Conservation (phyloP, 345 rosid species). For the Pistacia integerrima region DNA sequence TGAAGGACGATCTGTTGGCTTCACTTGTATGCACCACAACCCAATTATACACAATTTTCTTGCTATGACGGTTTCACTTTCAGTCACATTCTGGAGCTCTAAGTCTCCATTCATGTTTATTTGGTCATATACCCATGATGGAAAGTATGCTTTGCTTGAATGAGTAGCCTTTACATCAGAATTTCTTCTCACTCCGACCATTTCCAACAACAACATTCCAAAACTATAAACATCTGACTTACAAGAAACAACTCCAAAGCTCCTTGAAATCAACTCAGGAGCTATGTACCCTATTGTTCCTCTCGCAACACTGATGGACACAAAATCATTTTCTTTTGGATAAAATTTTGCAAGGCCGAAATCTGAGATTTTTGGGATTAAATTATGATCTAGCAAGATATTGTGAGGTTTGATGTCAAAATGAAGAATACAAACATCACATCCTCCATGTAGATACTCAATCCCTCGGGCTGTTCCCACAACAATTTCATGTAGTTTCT, state of each 20-base stretch:
- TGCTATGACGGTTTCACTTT: conserved; percentile 10
- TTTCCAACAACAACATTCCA: conserved; percentile 12
- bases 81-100: conserved; percentile 22
- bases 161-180: background rate
- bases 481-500: conserved; percentile 23
- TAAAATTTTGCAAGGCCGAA: conserved; percentile 5
- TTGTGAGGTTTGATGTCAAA: conserved; percentile 24
- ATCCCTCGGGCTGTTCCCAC: background rate
- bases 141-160: background rate
- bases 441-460: conserved; percentile 30
- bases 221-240: conserved; percentile 17
- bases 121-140: conserved; percentile 25
- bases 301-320: background rate
- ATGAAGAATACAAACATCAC: conserved; percentile 27
- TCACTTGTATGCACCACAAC: conserved; percentile 43
- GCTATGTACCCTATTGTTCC: conserved; percentile 8
- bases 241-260: background rate
- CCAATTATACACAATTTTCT: conserved; percentile 36
- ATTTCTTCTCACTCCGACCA: conserved; percentile 3
- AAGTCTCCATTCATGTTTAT: conserved; percentile 27
- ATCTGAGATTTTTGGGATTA: background rate
- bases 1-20: conserved; percentile 31
- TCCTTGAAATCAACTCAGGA: background rate
- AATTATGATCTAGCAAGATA: conserved; percentile 9
- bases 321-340: background rate